Base-by-base conservation (phyloP, 2,329 filamentous ascomycete species). In the Alternaria ethzedia region DNA sequence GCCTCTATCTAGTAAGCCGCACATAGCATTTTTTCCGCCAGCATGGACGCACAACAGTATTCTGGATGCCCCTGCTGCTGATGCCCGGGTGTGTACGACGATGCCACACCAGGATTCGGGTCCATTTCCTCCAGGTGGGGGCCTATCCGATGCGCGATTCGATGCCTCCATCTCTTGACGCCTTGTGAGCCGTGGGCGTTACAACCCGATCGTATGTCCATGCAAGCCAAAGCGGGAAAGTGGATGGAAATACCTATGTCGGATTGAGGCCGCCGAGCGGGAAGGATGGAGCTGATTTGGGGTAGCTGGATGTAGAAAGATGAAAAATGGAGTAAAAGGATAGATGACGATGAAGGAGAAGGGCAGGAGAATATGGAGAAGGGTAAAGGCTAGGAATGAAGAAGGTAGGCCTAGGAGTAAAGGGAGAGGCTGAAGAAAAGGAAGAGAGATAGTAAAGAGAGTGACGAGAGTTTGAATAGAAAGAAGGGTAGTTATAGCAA, bases 11-110 rank as follows among this genome's bases (percentile, higher is more conserved):
- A 10, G 10, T 47, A 21, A 36, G 20, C 47, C 58, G 43, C 51
- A 51, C 50, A 46, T 23, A 60, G 51, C 62, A 43, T 59, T n/a
- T 44, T n/a, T 44, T 36, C 64, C 70, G 51, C 55, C 66, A 65
- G 55, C 61, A 78, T 77, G 73, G 76, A 75, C 71, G 66, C 70
- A 21, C 69, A 72, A 26, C 74, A 75, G 43, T 80, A 77, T 64
- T 72, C 72, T n/a, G 32, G 3, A 36, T 13, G 30, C 4, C 15
- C 4, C 8, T 36, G 15, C 13, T 36, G 32, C 32, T n/a, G 32
- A 36, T 36, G 13, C 32, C 9, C 32, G 32, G 32, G 7, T 0
- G 32, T 36, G 32, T n/a, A 36, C 32, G 32, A 2, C 8, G 13
- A n/a, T 36, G 15, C 15, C 7, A 36, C 32, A 36, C 7, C 32